Conservation (phyloP, 176 grass and related monocot species). For the Cocos nucifera region DNA sequence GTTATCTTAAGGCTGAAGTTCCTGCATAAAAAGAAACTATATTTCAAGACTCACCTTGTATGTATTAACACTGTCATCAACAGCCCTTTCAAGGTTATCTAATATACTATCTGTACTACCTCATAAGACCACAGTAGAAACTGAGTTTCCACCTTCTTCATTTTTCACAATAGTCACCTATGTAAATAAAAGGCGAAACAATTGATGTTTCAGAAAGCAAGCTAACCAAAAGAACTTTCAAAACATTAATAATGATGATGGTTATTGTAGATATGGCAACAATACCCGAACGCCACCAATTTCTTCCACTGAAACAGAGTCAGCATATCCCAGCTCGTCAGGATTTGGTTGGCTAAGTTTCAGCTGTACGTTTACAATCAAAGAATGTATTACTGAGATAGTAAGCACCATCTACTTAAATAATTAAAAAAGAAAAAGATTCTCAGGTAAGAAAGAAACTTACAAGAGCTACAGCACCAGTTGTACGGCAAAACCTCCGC, state of each 20-base stretch:
- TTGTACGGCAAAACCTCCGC: constrained; percentile 81
- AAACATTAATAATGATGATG: no score
- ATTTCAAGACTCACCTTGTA: constrained; percentile 56
- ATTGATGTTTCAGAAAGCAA: neutral
- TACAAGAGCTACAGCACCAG: constrained; percentile 76
- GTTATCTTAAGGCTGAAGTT: no score
- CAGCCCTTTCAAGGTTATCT: constrained; percentile 94
- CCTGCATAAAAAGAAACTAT: no score
- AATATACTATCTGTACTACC: constrained; percentile 92
- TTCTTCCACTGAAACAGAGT: constrained; percentile 86
- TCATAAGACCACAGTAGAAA: constrained; percentile 76
- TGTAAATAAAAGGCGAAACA: neutral
- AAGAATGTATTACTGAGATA: neutral
- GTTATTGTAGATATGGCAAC: neutral
- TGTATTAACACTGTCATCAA: constrained; percentile 91
- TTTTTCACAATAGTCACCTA: constrained; percentile 85
- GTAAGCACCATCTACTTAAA: no score
- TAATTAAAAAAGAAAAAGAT: no score
- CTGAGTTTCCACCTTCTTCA: constrained; percentile 75
- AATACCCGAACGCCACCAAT: constrained; percentile 66
- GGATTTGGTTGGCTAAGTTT: constrained; percentile 76
- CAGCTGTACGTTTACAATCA: constrained; percentile 31
- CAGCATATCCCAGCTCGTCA: constrained; percentile 65
- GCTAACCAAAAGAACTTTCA: neutral
- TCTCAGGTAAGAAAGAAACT: constrained; percentile 14